These are phyloP conservation scores for Pestalotiopsis sp. DNA, from an alignment of 2,329 filamentous ascomycete species.

Conservation along the genomic window DNA sequence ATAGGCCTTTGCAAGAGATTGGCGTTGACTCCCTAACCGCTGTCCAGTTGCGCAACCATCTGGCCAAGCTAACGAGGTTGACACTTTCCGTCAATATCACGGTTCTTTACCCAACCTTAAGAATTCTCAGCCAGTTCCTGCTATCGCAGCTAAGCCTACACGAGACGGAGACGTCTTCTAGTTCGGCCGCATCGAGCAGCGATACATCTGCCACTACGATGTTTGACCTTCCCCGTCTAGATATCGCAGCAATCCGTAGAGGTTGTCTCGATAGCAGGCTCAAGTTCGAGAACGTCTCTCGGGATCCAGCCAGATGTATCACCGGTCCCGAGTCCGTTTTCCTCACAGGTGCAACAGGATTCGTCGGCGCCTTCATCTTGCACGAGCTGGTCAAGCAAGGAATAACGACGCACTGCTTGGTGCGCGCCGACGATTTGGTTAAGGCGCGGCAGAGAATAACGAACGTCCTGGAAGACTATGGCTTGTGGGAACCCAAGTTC, in stretches of 20 bases:
- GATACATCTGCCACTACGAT: conserved; percentile 17
- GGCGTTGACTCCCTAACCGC: conserved; percentile 31
- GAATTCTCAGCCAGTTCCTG: conserved; percentile 22
- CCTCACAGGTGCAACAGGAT: conserved; percentile 30
- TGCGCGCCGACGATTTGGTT: conserved; percentile 22
- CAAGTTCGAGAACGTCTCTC: conserved; percentile 22
- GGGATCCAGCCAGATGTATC: conserved; percentile 8
- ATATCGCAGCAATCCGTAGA: conserved; percentile 23
- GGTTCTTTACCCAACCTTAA: conserved; percentile 23
- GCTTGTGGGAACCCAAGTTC: conserved; percentile 25
- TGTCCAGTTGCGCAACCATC: conserved; percentile 27
- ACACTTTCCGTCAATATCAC: conserved; percentile 24
- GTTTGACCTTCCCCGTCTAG: conserved; percentile 16
- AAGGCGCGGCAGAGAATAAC: conserved; percentile 22
- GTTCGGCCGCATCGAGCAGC: conserved; percentile 14
- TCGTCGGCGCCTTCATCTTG: conserved; percentile 30
- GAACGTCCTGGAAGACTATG: conserved; percentile 21
- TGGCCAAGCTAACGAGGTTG: conserved; percentile 25
- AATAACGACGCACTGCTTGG: conserved; percentile 25
- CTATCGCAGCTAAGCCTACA: conserved; percentile 17
- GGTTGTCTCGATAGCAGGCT: conserved; percentile 28
- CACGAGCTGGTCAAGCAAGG: conserved; percentile 25
- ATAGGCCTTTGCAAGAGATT: conserved; percentile 25
- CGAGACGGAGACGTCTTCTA: conserved; percentile 18
- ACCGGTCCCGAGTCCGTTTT: conserved; percentile 22